Evolutionary conservation across 768 basidiomycete genomes (phyloP), one percentile per base, ranked within the genome.

Genomic region (Mycena filopes): DNA sequence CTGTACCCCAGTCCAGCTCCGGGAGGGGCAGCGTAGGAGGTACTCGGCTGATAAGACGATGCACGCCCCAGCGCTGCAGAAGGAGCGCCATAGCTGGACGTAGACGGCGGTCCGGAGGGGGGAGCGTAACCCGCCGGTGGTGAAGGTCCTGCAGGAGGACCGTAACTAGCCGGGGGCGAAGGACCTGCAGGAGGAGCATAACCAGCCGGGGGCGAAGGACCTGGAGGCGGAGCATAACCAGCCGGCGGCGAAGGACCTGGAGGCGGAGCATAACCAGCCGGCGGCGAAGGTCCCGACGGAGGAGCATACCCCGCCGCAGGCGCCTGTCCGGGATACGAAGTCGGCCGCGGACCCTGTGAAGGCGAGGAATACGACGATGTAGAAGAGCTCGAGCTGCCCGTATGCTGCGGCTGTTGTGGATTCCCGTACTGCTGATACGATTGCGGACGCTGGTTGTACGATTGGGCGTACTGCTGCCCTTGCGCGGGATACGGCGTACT

Each of bases 391-490:
- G 65, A 56, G 7, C 55, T 46, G 28, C 65, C 58, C 23, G 53
- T 53, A 20, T 59, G 57, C 61, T 49, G 46, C 33, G 38, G 66
- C n/a, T 31, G 66, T 42, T 26, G 67, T 15, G 26, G 61, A 41
- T 47, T 13, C 46, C 38, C 21, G 20, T 42, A 66, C 18, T 28
- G 67, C 81, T 49, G 73, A 10, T 31, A 66, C 42, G 50, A 62
- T 25, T 42, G 62, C 33, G 21, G 66, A 21, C 10, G 61, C 31
- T 33, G 31, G 12, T 33, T 33, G 31, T 33, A 33, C 12, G 31
- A 33, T 33, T 33, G 31, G 31, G 31, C 57, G 21, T 54, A 70
- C 31, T 46, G 48, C 42, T 23, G 57, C 46, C 31, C 41, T 48
- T 21, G 65, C 64, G 60, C 51, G 33, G 47, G 33, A 48, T 65